Conservation (phyloP, 805 yeast genomes). For the Candida odintsovae region DNA sequence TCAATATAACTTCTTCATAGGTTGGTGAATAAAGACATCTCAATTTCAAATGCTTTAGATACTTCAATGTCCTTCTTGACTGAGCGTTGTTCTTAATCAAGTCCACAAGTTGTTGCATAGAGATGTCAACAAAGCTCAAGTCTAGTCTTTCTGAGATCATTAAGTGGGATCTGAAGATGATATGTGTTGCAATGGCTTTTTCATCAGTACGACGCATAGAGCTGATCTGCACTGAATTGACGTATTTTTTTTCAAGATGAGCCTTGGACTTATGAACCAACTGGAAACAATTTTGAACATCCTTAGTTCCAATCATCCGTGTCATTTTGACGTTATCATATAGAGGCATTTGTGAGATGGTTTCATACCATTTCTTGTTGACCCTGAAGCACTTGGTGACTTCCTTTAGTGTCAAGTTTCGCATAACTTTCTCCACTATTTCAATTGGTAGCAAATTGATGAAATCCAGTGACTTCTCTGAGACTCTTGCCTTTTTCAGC, state of each 20-base stretch:
- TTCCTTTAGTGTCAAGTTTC: not conserved
- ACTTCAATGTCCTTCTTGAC: not conserved
- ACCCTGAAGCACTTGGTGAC: slow-evolving; percentile 8
- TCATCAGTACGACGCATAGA: slow-evolving; percentile 19
- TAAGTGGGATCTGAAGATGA: slow-evolving; percentile 6
- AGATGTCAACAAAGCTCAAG: slow-evolving; percentile 10
- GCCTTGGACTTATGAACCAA: slow-evolving; percentile 9
- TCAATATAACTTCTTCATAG: slow-evolving; percentile 14
- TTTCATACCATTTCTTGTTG: slow-evolving; percentile 14
- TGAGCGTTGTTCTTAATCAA: slow-evolving; percentile 1
- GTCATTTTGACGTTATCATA: slow-evolving; percentile 11
- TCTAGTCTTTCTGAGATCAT: slow-evolving; percentile 9
- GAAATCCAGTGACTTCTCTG: slow-evolving; percentile 1
- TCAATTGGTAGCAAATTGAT: slow-evolving; percentile 9
- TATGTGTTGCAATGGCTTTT: slow-evolving; percentile 8
- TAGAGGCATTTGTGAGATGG: slow-evolving; percentile 10
- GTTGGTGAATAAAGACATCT: slow-evolving; percentile 15
- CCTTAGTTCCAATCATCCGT: slow-evolving; percentile 8
- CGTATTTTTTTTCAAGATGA: slow-evolving; percentile 1
- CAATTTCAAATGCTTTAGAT: slow-evolving; percentile 9
- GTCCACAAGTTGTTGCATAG: slow-evolving; percentile 14
- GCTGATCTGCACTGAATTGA: slow-evolving; percentile 7
- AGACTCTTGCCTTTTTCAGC: not conserved
- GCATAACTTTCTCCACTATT: slow-evolving; percentile 4
- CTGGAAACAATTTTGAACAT: slow-evolving; percentile 14